phyloP scores from a whole-genome alignment of 352 stramenopile species.

The Albugo laibachii region DNA sequence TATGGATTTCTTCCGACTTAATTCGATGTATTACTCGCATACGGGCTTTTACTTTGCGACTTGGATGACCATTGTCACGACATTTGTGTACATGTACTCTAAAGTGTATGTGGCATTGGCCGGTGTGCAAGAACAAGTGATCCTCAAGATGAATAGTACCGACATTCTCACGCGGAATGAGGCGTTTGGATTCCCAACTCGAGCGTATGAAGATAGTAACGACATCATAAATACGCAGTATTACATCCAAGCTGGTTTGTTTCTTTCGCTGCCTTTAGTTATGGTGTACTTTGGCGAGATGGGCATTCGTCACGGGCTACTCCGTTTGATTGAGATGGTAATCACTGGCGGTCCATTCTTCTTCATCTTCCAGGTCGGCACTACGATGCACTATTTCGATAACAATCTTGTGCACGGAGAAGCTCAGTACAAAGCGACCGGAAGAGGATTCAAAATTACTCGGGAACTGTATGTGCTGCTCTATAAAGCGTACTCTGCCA shows the following conservation, averaged over 20 bases:
- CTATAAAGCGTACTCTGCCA: slow-evolving; percentile 52
- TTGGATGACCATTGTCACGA: slow-evolving; percentile 69
- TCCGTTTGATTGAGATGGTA: slow-evolving; percentile 53
- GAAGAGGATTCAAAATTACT: slow-evolving; percentile 69
- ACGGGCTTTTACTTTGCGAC: slow-evolving; percentile 68
- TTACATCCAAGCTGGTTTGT: slow-evolving; percentile 57
- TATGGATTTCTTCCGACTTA: slow-evolving; percentile 67
- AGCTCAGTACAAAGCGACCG: slow-evolving; percentile 59
- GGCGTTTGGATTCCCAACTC: slow-evolving; percentile 29
- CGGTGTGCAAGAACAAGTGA: slow-evolving; percentile 41
- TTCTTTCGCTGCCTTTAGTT: slow-evolving; percentile 60
- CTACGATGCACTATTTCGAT: slow-evolving; percentile 71
- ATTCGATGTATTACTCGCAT: slow-evolving; percentile 75
- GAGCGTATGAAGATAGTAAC: slow-evolving; percentile 39
- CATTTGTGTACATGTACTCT: slow-evolving; percentile 69
- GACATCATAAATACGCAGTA: slow-evolving; percentile 59
- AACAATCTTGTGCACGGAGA: slow-evolving; percentile 55
- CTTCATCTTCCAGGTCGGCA: slow-evolving; percentile 68
- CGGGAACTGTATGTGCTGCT: slow-evolving; percentile 53
- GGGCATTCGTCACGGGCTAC: slow-evolving; percentile 33
- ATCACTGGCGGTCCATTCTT: slow-evolving; percentile 47
- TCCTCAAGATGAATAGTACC: slow-evolving; percentile 44
- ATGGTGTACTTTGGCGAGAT: slow-evolving; percentile 57
- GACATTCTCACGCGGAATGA: slow-evolving; percentile 33
- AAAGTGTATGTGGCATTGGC: slow-evolving; percentile 57